A percentile compares a stretch with the other conserved stretches of the same genome.
phyloP scores from a whole-genome alignment of 257 asterid species.

The Lantana camara region DNA sequence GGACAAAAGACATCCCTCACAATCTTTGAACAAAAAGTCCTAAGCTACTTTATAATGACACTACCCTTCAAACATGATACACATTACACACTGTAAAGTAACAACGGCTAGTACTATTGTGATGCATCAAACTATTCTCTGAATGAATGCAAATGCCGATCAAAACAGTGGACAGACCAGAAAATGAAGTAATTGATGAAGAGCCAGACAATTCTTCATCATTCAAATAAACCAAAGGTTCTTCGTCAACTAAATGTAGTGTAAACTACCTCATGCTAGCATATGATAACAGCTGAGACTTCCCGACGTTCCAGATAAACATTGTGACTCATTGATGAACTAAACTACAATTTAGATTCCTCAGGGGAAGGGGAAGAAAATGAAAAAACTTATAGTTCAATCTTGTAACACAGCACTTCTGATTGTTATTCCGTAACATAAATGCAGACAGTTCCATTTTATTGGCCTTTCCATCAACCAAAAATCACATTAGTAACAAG shows the following conservation, averaged over 20 bases:
- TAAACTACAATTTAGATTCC: not conserved
- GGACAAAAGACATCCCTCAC: conserved; percentile 5
- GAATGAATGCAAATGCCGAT: conserved; percentile 14
- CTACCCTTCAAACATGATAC: not conserved
- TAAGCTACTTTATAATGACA: conserved; percentile 17
- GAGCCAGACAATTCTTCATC: not conserved
- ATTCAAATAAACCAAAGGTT: not conserved
- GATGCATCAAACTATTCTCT: conserved; percentile 21
- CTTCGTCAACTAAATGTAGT: conserved; percentile 8
- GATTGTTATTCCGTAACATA: not conserved
- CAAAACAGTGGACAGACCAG: conserved; percentile 19
- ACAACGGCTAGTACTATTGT: conserved; percentile 12
- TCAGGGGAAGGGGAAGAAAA: not conserved
- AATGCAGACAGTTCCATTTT: not conserved
- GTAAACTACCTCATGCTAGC: not conserved
- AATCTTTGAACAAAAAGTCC: conserved; percentile 11
- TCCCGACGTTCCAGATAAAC: not conserved
- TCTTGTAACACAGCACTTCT: not conserved
- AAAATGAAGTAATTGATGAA: conserved; percentile 8
- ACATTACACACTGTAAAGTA: too few species aligned
- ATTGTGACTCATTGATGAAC: not conserved
- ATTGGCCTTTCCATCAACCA: not conserved
- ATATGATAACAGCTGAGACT: conserved; percentile 9
- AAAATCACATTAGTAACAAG: not conserved
- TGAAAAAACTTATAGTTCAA: not conserved